Conservation (phyloP, 805 yeast genomes). For the Candida qinlingensis region DNA sequence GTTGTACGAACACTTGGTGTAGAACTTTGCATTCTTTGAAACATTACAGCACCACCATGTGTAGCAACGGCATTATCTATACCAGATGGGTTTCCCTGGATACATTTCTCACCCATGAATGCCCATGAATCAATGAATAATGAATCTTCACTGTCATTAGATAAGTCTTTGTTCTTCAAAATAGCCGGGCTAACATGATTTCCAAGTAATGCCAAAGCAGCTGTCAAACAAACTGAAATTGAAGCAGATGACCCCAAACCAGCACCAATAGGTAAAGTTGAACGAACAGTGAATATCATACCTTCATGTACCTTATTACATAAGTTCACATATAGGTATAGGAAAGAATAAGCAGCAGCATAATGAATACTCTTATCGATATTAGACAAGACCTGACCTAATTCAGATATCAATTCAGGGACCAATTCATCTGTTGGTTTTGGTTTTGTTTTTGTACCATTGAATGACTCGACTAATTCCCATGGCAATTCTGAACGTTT, state of each 20-base stretch:
- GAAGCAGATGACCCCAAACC: constrained; percentile 96
- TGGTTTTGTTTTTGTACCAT: constrained; percentile 12
- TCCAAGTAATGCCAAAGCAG: constrained; percentile 64
- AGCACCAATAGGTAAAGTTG: constrained; percentile 92
- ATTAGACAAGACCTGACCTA: constrained; percentile 39
- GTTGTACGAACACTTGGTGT: constrained; percentile 59
- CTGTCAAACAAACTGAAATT: constrained; percentile 73
- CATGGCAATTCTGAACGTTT: constrained; percentile 55
- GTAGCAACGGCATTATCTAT: constrained; percentile 96
- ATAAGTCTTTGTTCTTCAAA: constrained; percentile 29
- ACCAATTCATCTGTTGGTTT: constrained; percentile 48
- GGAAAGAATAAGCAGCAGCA: constrained; percentile 76
- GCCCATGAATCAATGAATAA: constrained; percentile 81
- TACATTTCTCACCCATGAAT: constrained; percentile 88
- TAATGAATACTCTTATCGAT: constrained; percentile 57
- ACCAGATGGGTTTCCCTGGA: constrained; percentile 96
- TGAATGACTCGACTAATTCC: constrained; percentile 29
- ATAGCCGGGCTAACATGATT: constrained; percentile 43
- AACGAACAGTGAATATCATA: constrained; percentile 58
- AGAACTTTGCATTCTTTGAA: constrained; percentile 54
- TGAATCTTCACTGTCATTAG: constrained; percentile 37
- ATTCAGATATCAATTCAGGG: constrained; percentile 48
- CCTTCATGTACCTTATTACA: constrained; percentile 45
- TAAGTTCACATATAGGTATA: constrained; percentile 65
- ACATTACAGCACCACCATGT: constrained; percentile 92